phyloP scores from a whole-genome alignment of 768 basidiomycete species.

The Rhodotorula babjevae region DNA sequence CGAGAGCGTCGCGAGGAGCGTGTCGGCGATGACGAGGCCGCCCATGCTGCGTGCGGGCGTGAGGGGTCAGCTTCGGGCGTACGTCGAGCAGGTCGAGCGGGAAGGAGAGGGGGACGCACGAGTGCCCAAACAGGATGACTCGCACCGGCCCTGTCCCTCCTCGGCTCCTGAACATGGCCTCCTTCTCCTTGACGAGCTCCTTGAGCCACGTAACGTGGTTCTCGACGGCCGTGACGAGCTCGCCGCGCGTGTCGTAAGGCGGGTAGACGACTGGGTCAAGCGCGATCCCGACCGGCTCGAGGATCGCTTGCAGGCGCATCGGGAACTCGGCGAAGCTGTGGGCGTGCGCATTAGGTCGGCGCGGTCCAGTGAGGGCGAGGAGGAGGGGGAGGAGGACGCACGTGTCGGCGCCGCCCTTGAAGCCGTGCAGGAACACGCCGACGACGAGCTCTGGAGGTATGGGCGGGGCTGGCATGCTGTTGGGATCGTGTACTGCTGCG shows the following conservation, averaged over 20 bases:
- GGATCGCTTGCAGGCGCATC: slow-evolving; percentile 11
- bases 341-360: neutral
- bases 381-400: neutral
- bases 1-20: slow-evolving; percentile 21
- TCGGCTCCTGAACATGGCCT: slow-evolving; percentile 2
- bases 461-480: neutral
- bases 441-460: slow-evolving; percentile 17
- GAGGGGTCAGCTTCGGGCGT: neutral
- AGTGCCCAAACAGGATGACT: slow-evolving; percentile 32
- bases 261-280: slow-evolving; percentile 34
- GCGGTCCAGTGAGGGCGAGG: no score
- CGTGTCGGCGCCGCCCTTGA: slow-evolving; percentile 39
- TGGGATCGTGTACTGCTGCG: no score
- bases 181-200: slow-evolving; percentile 12
- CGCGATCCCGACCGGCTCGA: slow-evolving; percentile 1
- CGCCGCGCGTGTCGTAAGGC: slow-evolving; percentile 35
- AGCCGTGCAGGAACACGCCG: slow-evolving; percentile 32
- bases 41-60: slow-evolving; percentile 26
- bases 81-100: neutral
- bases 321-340: slow-evolving; percentile 34
- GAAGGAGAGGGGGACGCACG: slow-evolving; percentile 9
- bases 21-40: slow-evolving; percentile 36
- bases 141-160: slow-evolving; percentile 24
- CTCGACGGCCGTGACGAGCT: slow-evolving; percentile 28
- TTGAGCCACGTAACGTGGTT: slow-evolving; percentile 29